These are phyloP conservation scores for Penicillium psychrosexuale DNA, from an alignment of 2,329 filamentous ascomycete species.

Conservation along the genomic window DNA sequence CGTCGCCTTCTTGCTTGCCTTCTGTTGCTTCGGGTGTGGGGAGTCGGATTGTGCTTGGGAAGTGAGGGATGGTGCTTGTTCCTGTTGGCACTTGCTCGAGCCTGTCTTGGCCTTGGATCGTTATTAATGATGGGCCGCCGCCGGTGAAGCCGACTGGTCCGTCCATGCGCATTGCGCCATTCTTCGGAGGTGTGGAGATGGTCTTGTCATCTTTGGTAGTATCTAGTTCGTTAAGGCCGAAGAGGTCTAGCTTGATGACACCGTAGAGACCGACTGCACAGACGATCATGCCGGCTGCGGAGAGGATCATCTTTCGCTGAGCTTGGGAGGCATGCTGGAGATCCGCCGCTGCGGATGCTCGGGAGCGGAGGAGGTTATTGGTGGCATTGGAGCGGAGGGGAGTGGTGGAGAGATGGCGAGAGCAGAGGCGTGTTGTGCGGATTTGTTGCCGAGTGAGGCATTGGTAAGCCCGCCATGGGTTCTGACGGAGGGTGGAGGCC, in stretches of 20 bases:
- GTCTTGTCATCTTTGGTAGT: conserved; percentile 10
- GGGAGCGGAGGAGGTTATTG: conserved; percentile 32
- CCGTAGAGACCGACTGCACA: conserved; percentile 43
- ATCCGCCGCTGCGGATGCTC: conserved; percentile 14
- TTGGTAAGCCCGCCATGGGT: conserved; percentile 30
- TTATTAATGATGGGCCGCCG: conserved; percentile 33
- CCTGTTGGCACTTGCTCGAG: conserved; percentile 76
- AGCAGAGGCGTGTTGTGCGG: background rate
- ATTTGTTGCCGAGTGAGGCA: conserved; percentile 23
- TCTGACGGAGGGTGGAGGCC: conserved; percentile 18
- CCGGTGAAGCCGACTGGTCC: conserved; percentile 39
- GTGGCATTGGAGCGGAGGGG: conserved; percentile 25
- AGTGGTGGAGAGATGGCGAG: conserved; percentile 26
- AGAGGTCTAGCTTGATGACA: conserved; percentile 38
- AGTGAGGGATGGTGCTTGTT: conserved; percentile 72
- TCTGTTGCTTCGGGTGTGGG: conserved; percentile 43
- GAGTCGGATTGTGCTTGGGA: conserved; percentile 69
- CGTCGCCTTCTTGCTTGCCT: conserved; percentile 37
- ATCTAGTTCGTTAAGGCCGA: conserved; percentile 29
- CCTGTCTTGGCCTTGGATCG: conserved; percentile 53
- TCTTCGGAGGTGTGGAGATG: conserved; percentile 3
- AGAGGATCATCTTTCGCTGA: conserved; percentile 33
- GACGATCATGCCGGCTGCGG: conserved; percentile 38
- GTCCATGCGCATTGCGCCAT: conserved; percentile 38
- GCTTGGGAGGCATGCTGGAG: conserved; percentile 28